Conservation (phyloP, 306 rosid genomes). For the Quercus variabilis region DNA sequence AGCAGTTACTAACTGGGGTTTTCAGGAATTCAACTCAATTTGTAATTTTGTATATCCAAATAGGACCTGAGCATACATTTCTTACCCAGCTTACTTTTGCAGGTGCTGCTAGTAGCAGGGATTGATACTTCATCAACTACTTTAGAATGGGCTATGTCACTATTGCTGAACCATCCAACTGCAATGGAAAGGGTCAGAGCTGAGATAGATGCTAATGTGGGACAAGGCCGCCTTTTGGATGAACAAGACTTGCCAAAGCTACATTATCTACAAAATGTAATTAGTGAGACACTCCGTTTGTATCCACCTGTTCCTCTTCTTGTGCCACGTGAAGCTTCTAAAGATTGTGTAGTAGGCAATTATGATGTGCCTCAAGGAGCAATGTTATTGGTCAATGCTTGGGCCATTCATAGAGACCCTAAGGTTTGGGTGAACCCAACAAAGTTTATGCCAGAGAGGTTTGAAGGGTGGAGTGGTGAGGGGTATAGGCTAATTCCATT, state of each 20-base stretch:
- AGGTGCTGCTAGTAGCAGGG: constrained; percentile 19
- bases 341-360: constrained; percentile 26
- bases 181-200: constrained; percentile 13
- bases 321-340: constrained; percentile 39
- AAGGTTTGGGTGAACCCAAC: constrained; percentile 27
- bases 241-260: constrained; percentile 31
- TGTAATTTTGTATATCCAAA: background rate
- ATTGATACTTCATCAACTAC: constrained; percentile 23
- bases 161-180: constrained; percentile 25
- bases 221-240: constrained; percentile 11
- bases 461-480: constrained; percentile 4
- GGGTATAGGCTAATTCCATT: constrained; percentile 24
- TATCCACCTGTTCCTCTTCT: constrained; percentile 33
- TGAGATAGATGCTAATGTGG: constrained; percentile 4
- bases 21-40: too few species aligned
- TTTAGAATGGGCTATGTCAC: constrained; percentile 35
- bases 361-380: constrained; percentile 40
- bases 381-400: constrained; percentile 32
- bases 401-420: constrained; percentile 44
- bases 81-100: background rate
- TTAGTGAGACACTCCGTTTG: constrained; percentile 37
- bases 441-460: constrained; percentile 38
- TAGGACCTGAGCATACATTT: background rate
- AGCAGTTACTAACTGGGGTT: too few species aligned
- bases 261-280: constrained; percentile 13